Percentiles rank a stretch among this genome's conserved stretches.
Conservation (phyloP, 2,329 filamentous ascomycete species). For the Exophiala dermatitidis region DNA sequence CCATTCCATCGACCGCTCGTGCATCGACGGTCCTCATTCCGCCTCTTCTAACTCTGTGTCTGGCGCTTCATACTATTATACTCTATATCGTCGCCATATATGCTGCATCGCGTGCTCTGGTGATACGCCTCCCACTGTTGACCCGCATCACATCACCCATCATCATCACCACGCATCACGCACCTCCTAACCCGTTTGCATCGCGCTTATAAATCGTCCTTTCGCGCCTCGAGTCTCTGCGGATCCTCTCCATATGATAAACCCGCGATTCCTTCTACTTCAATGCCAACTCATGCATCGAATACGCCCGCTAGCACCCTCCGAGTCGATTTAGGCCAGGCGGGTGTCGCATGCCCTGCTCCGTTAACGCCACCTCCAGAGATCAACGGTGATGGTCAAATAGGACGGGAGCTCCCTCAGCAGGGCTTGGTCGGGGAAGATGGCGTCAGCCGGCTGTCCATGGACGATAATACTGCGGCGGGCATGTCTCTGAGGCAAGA, state of each 20-base stretch:
- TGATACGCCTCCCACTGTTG: not conserved
- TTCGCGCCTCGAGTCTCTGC: not conserved
- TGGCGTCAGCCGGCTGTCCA: constrained; percentile 8
- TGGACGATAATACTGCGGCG: constrained; percentile 24
- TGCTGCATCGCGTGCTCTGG: constrained; percentile 4
- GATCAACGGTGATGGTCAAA: constrained; percentile 7
- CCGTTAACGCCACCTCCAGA: constrained; percentile 22
- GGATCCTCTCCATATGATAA: constrained; percentile 23
- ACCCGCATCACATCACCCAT: no score
- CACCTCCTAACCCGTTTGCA: no score
- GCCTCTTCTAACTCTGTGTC: not conserved
- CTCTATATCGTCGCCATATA: not conserved
- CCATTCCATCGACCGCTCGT: not conserved
- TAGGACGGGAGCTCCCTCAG: constrained; percentile 2
- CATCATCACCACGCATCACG: no score
- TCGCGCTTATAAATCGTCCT: not conserved
- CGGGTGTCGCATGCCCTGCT: constrained; percentile 18
- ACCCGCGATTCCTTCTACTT: constrained; percentile 11
- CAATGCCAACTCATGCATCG: constrained; percentile 27
- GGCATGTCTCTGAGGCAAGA: constrained; percentile 27
- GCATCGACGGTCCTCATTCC: not conserved
- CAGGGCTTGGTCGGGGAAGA: constrained; percentile 4
- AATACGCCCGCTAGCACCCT: constrained; percentile 12
- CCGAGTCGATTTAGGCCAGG: constrained; percentile 13
- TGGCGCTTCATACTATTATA: constrained; percentile 9